Conservation (phyloP, 768 basidiomycete species). For the Coprinopsis marcescibilis region DNA sequence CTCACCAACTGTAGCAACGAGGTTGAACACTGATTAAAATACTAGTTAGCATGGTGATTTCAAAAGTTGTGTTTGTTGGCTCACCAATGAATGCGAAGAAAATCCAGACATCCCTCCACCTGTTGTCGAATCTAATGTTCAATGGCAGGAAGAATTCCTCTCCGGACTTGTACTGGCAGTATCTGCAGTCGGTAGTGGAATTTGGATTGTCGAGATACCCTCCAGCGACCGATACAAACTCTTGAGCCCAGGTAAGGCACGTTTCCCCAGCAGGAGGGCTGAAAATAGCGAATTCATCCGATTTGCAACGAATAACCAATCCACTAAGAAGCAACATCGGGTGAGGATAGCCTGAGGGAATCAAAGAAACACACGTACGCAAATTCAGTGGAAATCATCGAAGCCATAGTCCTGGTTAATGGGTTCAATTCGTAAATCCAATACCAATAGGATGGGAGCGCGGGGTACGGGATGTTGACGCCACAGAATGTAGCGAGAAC, state of each 20-base stretch:
- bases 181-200: constrained; percentile 45
- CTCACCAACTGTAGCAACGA: too few species aligned
- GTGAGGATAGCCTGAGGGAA: background rate
- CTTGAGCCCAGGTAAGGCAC: constrained; percentile 45
- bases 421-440: constrained; percentile 60
- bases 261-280: constrained; percentile 47
- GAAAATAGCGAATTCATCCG: constrained; percentile 46
- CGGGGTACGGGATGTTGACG: too few species aligned
- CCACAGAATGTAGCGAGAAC: too few species aligned
- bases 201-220: constrained; percentile 54
- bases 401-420: constrained; percentile 41
- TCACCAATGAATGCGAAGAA: constrained; percentile 37
- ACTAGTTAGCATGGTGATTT: too few species aligned
- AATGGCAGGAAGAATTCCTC: constrained; percentile 52
- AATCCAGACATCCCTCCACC: constrained; percentile 52
- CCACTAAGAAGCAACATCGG: constrained; percentile 34
- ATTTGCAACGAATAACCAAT: constrained; percentile 40
- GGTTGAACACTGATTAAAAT: too few species aligned
- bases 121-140: constrained; percentile 50
- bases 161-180: constrained; percentile 51
- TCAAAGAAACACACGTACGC: constrained; percentile 27
- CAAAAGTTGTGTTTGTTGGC: too few species aligned
- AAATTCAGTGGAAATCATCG: constrained; percentile 60
- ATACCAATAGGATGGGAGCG: too few species aligned
- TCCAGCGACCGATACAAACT: constrained; percentile 43